phyloP scores from a whole-genome alignment of 805 yeast species.

The Candida insectorum region DNA sequence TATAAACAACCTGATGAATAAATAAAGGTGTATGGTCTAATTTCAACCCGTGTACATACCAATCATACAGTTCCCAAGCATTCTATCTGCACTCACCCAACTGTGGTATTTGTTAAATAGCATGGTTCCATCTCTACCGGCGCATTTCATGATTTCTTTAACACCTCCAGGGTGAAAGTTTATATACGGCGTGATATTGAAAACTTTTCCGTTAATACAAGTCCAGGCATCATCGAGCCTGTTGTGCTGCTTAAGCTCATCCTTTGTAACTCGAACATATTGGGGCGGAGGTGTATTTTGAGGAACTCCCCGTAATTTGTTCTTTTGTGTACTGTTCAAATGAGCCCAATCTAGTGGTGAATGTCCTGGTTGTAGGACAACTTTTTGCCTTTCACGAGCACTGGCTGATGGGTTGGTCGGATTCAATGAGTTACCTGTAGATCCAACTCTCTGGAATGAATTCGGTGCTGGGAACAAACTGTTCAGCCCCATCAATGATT shows the following conservation, averaged over 20 bases:
- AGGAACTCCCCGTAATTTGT: conserved; percentile 51
- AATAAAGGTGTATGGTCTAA: conserved; percentile 1
- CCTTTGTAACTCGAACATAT: conserved; percentile 47
- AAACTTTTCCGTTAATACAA: conserved; percentile 72
- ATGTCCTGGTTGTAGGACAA: conserved; percentile 69
- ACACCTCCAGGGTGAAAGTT: conserved; percentile 93
- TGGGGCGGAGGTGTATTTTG: conserved; percentile 52
- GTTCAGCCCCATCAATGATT: conserved; percentile 2
- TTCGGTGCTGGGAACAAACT: conserved; percentile 29
- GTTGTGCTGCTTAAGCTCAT: conserved; percentile 59
- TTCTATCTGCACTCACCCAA: conserved; percentile 80
- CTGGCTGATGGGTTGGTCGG: conserved; percentile 1
- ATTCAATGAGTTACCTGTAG: conserved; percentile 6
- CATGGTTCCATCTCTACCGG: conserved; percentile 79
- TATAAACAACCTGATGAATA: conserved; percentile 1
- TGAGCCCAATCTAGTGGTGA: conserved; percentile 88
- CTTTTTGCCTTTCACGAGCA: conserved; percentile 40
- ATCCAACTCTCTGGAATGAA: conserved; percentile 33
- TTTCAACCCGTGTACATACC: conserved; percentile 45
- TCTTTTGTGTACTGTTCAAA: conserved; percentile 39
- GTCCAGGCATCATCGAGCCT: conserved; percentile 80
- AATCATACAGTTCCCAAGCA: conserved; percentile 73
- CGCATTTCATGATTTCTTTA: conserved; percentile 69
- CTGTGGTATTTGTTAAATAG: conserved; percentile 67
- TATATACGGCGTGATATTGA: conserved; percentile 80